These are phyloP conservation scores for Tolypocladium amazonense DNA, from an alignment of 2,329 filamentous ascomycete species.

Conservation along the genomic window DNA sequence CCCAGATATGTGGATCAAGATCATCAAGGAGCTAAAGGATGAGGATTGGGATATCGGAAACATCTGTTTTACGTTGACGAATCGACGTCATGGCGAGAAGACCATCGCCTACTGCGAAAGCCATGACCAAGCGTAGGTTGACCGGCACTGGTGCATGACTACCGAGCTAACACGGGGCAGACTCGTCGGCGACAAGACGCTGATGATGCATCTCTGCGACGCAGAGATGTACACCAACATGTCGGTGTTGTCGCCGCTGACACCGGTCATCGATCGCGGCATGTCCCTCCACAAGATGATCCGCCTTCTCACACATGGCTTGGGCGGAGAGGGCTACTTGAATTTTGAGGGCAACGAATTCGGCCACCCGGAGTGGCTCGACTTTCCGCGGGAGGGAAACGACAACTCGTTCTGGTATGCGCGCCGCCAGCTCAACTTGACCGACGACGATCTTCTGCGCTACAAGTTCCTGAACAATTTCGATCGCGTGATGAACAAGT, in stretches of 20 bases:
- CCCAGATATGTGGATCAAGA: slow-evolving; percentile 98
- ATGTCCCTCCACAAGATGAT: slow-evolving; percentile 97
- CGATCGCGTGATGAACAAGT: slow-evolving; percentile 80
- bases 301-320: slow-evolving; percentile 76
- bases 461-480: slow-evolving; percentile 92
- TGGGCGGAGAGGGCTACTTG: slow-evolving; percentile 93
- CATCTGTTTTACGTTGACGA: slow-evolving; percentile 80
- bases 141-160: not conserved
- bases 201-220: slow-evolving; percentile 98
- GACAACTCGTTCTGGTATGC: slow-evolving; percentile 92
- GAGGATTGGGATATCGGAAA: slow-evolving; percentile 83
- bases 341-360: slow-evolving; percentile 99
- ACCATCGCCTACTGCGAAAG: slow-evolving; percentile 96
- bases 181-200: slow-evolving; percentile 88
- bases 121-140: slow-evolving; percentile 87
- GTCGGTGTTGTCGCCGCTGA: slow-evolving; percentile 76
- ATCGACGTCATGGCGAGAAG: slow-evolving; percentile 91
- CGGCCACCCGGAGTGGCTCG: slow-evolving; percentile 96
- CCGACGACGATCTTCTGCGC: slow-evolving; percentile 73
- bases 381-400: slow-evolving; percentile 92
- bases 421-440: slow-evolving; percentile 83
- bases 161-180: slow-evolving; percentile 32
- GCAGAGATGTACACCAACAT: slow-evolving; percentile 97
- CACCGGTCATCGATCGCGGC: slow-evolving; percentile 78
- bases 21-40: slow-evolving; percentile 86